Conservation (phyloP, 495 filamentous ascomycete species). For the Trichodelitschia bisporula region DNA sequence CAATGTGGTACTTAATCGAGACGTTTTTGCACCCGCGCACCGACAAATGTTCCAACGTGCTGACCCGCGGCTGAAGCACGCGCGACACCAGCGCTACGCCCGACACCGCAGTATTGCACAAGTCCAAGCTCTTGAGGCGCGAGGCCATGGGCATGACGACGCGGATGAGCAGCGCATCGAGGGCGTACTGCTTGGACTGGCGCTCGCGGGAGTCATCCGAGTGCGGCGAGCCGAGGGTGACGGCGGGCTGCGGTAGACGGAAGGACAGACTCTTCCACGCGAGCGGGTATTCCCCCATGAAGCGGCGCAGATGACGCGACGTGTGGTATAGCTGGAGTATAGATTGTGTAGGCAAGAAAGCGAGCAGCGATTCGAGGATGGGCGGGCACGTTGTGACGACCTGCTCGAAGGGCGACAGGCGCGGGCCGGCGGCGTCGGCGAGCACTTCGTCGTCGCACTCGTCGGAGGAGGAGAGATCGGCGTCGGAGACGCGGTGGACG, state of each 20-base stretch:
- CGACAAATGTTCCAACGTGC: constrained; percentile 31
- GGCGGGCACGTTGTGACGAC: constrained; percentile 29
- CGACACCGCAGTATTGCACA: constrained; percentile 36
- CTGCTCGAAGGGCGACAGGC: constrained; percentile 24
- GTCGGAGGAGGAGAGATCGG: not conserved
- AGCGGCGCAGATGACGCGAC: constrained; percentile 26
- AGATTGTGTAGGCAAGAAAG: constrained; percentile 29
- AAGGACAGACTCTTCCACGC: constrained; percentile 38
- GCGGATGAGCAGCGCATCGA: constrained; percentile 30
- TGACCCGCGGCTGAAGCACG: constrained; percentile 25
- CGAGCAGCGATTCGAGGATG: constrained; percentile 29
- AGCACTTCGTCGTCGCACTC: constrained; percentile 1
- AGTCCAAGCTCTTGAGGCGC: constrained; percentile 28
- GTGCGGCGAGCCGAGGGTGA: constrained; percentile 9
- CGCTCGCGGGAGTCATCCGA: constrained; percentile 27
- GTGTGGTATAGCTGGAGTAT: constrained; percentile 33
- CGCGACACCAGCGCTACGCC: constrained; percentile 28
- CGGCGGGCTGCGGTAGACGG: constrained; percentile 21
- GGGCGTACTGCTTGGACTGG: constrained; percentile 25
- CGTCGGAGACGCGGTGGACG: constrained; percentile 2
- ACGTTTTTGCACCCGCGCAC: constrained; percentile 41
- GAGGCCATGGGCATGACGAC: constrained; percentile 29
- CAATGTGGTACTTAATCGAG: constrained; percentile 37
- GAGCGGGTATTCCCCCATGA: constrained; percentile 29
- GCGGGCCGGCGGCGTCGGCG: constrained; percentile 3